Evolutionary conservation across 2,329 filamentous ascomycete species (phyloP).

Genomic region (Teratosphaeriaceae sp.): DNA sequence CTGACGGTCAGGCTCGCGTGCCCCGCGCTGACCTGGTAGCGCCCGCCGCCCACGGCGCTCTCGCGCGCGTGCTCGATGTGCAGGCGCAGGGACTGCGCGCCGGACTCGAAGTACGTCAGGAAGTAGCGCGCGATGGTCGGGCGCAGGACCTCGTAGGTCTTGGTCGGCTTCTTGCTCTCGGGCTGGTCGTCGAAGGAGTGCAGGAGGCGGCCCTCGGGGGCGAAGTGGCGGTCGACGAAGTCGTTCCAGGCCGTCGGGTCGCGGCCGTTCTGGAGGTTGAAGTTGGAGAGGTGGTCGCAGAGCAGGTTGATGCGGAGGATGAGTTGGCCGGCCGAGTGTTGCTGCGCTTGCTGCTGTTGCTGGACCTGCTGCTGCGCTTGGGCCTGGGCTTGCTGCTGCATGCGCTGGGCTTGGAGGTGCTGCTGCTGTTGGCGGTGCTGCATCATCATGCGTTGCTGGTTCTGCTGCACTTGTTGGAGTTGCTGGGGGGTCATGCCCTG

Average conservation of each 20-base stretch:
- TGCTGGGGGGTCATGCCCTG: conserved; percentile 29
- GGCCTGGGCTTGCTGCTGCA: conserved; percentile 9
- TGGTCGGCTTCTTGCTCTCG: conserved; percentile 43
- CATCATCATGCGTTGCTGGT: conserved; percentile 23
- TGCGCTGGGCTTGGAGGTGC: conserved; percentile 12
- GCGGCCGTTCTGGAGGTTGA: conserved; percentile 51
- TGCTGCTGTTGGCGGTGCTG: conserved; percentile 21
- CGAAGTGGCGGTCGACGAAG: conserved; percentile 79
- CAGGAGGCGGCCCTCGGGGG: conserved; percentile 67
- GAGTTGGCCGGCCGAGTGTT: conserved; percentile 32
- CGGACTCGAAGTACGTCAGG: conserved; percentile 79
- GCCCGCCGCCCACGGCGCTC: conserved; percentile 52
- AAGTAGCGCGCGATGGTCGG: conserved; percentile 84
- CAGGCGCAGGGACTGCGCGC: conserved; percentile 78
- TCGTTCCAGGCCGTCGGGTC: conserved; percentile 70
- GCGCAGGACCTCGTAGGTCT: conserved; percentile 80
- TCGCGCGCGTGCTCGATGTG: conserved; percentile 65
- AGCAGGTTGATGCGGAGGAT: conserved; percentile 51
- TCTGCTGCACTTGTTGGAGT: conserved; percentile 21
- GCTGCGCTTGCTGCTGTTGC: conserved; percentile 24
- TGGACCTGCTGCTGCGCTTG: conserved; percentile 28
- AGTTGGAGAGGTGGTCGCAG: conserved; percentile 49
- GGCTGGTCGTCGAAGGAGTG: conserved; percentile 20
- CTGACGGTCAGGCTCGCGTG: conserved; percentile 82
- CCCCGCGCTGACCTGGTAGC: conserved; percentile 66